Conservation (phyloP, 345 rosid genomes). For the Durio zibethinus region DNA sequence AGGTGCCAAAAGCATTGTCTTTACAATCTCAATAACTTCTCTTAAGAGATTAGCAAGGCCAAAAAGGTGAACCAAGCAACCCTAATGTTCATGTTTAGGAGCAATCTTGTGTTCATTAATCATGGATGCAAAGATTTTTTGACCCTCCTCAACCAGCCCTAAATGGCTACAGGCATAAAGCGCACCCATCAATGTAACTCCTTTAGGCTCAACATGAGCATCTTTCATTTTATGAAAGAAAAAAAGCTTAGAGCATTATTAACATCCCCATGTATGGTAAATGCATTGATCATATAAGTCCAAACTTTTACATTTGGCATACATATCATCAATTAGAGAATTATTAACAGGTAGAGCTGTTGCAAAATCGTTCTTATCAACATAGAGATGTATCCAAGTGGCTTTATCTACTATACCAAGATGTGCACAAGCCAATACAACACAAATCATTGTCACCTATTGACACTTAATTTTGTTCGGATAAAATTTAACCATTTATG, state of each 20-base stretch:
- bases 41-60: conserved; percentile 47
- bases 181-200: conserved; percentile 41
- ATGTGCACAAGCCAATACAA: conserved; percentile 48
- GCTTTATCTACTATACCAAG: conserved; percentile 47
- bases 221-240: conserved; percentile 41
- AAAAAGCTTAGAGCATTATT: conserved; percentile 36
- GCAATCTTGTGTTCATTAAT: conserved; percentile 32
- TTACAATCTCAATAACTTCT: conserved; percentile 46
- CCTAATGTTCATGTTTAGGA: conserved; percentile 56
- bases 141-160: conserved; percentile 61
- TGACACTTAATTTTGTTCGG: too few relatives aligned
- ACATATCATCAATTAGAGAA: conserved; percentile 61
- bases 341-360: conserved; percentile 36
- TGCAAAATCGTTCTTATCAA: conserved; percentile 30
- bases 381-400: conserved; percentile 41
- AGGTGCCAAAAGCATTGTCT: conserved; percentile 51
- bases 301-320: conserved; percentile 60
- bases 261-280: conserved; percentile 53
- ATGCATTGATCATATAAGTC: conserved; percentile 58
- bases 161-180: conserved; percentile 62
- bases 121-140: conserved; percentile 47
- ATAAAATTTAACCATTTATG: too few relatives aligned
- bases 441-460: conserved; percentile 49
- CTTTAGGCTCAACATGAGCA: conserved; percentile 41
- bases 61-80: conserved; percentile 62